Conservation (phyloP, 371 early-diverging fungal genomes). For the Mucor plumbeus region DNA sequence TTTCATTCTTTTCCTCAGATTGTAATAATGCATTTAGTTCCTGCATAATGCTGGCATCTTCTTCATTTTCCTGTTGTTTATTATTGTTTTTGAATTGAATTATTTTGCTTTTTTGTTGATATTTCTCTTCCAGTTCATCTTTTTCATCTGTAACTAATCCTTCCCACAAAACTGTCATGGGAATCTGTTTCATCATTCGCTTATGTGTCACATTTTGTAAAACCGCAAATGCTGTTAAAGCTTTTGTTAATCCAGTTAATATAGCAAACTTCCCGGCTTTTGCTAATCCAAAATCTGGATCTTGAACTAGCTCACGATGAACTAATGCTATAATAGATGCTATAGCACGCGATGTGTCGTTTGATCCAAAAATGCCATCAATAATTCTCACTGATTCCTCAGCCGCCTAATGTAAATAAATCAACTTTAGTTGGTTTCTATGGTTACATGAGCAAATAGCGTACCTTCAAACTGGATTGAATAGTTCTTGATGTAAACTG, state of each 20-base stretch:
- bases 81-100: conserved; percentile 21
- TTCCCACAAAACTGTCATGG: conserved; percentile 48
- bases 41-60: conserved; percentile 8
- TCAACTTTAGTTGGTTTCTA: not conserved
- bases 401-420: conserved; percentile 55
- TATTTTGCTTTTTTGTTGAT: not conserved
- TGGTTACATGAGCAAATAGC: not conserved
- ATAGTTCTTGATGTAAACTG: conserved; percentile 75
- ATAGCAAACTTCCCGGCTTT: conserved; percentile 67
- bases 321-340: conserved; percentile 78
- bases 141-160: conserved; percentile 44
- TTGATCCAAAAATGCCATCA: conserved; percentile 88
- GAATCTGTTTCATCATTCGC: conserved; percentile 49
- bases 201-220: conserved; percentile 78
- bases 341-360: conserved; percentile 85
- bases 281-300: conserved; percentile 63
- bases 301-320: conserved; percentile 67
- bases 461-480: conserved; percentile 68
- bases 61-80: not conserved
- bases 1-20: not conserved
- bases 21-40: conserved; percentile 15
- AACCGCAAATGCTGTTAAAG: conserved; percentile 79
- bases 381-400: conserved; percentile 89
- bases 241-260: conserved; percentile 74
- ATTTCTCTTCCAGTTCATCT: conserved; percentile 16